phyloP scores from a whole-genome alignment of 2,329 filamentous ascomycete species.

The Graphilbum sp. region DNA sequence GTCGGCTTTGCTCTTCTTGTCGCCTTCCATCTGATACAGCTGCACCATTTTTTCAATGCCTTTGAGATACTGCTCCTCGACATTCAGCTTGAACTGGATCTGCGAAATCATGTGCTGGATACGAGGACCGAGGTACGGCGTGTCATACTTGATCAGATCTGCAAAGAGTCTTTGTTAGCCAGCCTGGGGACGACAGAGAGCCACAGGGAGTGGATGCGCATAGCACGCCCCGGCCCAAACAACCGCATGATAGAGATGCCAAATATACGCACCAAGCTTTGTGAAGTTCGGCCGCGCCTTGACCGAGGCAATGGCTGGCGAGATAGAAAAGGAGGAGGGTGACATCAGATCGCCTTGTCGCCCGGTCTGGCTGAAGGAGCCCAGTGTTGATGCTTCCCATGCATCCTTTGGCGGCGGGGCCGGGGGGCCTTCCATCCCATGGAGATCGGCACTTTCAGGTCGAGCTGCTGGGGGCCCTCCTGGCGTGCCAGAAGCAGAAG shows the following conservation, averaged over 20 bases:
- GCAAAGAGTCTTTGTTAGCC: not conserved
- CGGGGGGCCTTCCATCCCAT: constrained; percentile 30
- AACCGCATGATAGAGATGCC: constrained; percentile 1
- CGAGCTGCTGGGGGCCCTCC: constrained; percentile 18
- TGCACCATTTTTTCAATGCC: constrained; percentile 99
- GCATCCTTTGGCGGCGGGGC: constrained; percentile 61
- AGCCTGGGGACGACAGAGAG: no score
- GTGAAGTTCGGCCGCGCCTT: constrained; percentile 81
- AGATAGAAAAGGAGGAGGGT: constrained; percentile 1
- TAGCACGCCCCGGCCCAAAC: not conserved
- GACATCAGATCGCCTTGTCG: constrained; percentile 40
- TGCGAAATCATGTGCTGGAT: constrained; percentile 99
- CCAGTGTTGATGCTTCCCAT: constrained; percentile 31
- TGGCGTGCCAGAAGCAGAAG: constrained; percentile 14
- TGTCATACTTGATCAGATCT: constrained; percentile 99
- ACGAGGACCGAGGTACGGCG: constrained; percentile 81
- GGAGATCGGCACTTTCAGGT: constrained; percentile 29
- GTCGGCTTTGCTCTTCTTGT: constrained; percentile 87
- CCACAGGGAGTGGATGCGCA: not conserved
- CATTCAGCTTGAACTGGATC: constrained; percentile 95
- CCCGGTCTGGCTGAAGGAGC: constrained; percentile 45
- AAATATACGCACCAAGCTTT: constrained; percentile 59
- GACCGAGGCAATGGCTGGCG: constrained; percentile 21
- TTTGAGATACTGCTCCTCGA: constrained; percentile 97
- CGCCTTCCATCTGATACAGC: constrained; percentile 91